Evolutionary conservation across 805 yeast species (phyloP).

Genomic region (Lachancea cidri): DNA sequence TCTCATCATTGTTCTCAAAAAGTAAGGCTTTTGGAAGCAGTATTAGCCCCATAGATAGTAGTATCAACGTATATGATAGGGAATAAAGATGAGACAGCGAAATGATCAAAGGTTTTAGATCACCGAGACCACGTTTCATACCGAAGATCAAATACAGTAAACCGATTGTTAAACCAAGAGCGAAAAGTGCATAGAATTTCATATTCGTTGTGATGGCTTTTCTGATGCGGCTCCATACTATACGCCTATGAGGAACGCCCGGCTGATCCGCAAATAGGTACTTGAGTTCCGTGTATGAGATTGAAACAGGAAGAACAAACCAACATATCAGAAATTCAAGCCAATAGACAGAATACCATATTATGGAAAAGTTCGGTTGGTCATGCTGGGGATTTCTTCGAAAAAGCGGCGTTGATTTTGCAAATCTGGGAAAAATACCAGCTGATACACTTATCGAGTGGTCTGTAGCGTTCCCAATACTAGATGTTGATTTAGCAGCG

Average conservation of each 20-base stretch:
- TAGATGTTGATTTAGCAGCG: slow-evolving; percentile 10
- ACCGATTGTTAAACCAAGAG: slow-evolving; percentile 21
- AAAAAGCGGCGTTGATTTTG: not conserved
- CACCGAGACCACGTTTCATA: slow-evolving; percentile 22
- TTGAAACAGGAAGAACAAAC: slow-evolving; percentile 29
- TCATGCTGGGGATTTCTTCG: not conserved
- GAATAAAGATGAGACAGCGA: slow-evolving; percentile 32
- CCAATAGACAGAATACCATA: slow-evolving; percentile 30
- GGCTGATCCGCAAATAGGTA: slow-evolving; percentile 17
- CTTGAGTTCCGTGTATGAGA: slow-evolving; percentile 27
- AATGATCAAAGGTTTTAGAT: slow-evolving; percentile 28
- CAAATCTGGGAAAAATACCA: not conserved
- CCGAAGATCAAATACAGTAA: slow-evolving; percentile 21
- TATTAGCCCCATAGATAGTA: slow-evolving; percentile 27
- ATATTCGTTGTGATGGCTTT: slow-evolving; percentile 24
- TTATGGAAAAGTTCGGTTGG: slow-evolving; percentile 12
- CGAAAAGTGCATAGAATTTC: slow-evolving; percentile 27
- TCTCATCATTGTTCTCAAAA: slow-evolving; percentile 15
- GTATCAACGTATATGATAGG: slow-evolving; percentile 24
- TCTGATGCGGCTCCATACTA: slow-evolving; percentile 14
- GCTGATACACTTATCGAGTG: not conserved
- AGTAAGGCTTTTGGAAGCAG: slow-evolving; percentile 25
- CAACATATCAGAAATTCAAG: slow-evolving; percentile 29
- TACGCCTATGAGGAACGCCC: slow-evolving; percentile 7
- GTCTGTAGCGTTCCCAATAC: slow-evolving; percentile 1